Percentiles rank a stretch among this genome's conserved stretches.
phyloP scores from a whole-genome alignment of 2,329 filamentous ascomycete species.

The Arthrobotrys pseudoclavata region DNA sequence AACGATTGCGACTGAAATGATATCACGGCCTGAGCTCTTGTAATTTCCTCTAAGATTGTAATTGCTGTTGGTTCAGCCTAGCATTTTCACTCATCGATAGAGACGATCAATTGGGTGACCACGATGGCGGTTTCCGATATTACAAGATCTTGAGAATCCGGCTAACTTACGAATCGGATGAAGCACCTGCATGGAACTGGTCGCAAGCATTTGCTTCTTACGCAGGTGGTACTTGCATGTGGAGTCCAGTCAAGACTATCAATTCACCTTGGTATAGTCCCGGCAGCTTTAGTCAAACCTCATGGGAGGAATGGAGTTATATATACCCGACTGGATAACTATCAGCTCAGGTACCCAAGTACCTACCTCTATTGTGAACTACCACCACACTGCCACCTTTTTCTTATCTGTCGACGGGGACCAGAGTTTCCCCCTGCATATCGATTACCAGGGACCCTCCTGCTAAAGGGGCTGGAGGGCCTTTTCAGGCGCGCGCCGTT shows the following conservation, averaged over 20 bases:
- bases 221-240: constrained; percentile 34
- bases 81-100: constrained; percentile 2
- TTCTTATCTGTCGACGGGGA: constrained; percentile 57
- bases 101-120: constrained; percentile 16
- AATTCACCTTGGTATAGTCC: no score
- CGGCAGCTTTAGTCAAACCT: no score
- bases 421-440: constrained; percentile 53
- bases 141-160: constrained; percentile 16
- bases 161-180: constrained; percentile 37
- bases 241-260: no score
- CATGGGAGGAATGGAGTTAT: not conserved
- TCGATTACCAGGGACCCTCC: constrained; percentile 55
- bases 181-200: constrained; percentile 14
- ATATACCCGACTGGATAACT: constrained; percentile 31
- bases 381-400: not conserved
- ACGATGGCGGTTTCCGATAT: constrained; percentile 32
- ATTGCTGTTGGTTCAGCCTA: constrained; percentile 15
- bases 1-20: constrained; percentile 22
- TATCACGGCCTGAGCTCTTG: constrained; percentile 32
- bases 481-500: constrained; percentile 52
- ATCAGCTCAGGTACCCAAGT: not conserved
- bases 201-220: constrained; percentile 46
- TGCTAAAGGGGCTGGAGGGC: constrained; percentile 49
- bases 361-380: not conserved
- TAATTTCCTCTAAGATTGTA: constrained; percentile 20